Percentiles rank a stretch among this genome's conserved stretches.
These are phyloP conservation scores for Raffaelea arxii DNA, from an alignment of 2,329 filamentous ascomycete species.

Conservation along the genomic window DNA sequence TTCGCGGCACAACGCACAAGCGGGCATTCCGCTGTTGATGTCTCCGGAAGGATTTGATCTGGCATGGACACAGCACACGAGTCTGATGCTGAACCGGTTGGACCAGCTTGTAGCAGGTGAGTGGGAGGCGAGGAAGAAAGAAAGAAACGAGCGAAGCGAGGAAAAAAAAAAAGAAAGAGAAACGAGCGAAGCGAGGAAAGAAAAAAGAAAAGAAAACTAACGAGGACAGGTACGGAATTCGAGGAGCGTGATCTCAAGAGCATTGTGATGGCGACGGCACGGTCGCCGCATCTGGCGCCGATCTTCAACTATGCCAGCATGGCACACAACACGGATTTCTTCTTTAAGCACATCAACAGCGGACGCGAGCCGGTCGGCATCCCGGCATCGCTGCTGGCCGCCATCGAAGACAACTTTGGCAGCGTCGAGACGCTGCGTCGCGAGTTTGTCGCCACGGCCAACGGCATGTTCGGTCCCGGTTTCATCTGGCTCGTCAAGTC, in stretches of 20 bases:
- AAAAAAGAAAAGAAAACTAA: too few relatives aligned
- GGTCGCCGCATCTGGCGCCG: slow-evolving; percentile 65
- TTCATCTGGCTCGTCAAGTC: slow-evolving; percentile 86
- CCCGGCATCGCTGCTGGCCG: slow-evolving; percentile 42
- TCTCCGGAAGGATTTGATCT: slow-evolving; percentile 59
- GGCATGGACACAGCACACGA: slow-evolving; percentile 78
- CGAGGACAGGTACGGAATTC: slow-evolving; percentile 47
- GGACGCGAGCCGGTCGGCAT: slow-evolving; percentile 25
- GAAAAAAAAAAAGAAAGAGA: too few relatives aligned
- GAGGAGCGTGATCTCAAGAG: slow-evolving; percentile 49
- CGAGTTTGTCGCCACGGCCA: slow-evolving; percentile 72
- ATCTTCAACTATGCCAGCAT: slow-evolving; percentile 96
- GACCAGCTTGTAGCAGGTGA: slow-evolving; percentile 65
- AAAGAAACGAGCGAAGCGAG: too few relatives aligned
- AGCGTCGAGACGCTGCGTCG: slow-evolving; percentile 71
- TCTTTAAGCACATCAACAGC: slow-evolving; percentile 50
- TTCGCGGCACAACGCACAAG: slow-evolving; percentile 33
- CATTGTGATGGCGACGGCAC: slow-evolving; percentile 66
- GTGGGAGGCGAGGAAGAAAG: too few relatives aligned
- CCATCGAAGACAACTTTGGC: slow-evolving; percentile 64
- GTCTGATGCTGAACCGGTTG: slow-evolving; percentile 62
- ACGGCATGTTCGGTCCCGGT: slow-evolving; percentile 90
- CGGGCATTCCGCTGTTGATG: slow-evolving; percentile 42
- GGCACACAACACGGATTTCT: slow-evolving; percentile 85
- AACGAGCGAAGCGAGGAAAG: too few relatives aligned